Evolutionary conservation across 2,329 filamentous ascomycete species (phyloP).

Genomic region (Beauveria australis): DNA sequence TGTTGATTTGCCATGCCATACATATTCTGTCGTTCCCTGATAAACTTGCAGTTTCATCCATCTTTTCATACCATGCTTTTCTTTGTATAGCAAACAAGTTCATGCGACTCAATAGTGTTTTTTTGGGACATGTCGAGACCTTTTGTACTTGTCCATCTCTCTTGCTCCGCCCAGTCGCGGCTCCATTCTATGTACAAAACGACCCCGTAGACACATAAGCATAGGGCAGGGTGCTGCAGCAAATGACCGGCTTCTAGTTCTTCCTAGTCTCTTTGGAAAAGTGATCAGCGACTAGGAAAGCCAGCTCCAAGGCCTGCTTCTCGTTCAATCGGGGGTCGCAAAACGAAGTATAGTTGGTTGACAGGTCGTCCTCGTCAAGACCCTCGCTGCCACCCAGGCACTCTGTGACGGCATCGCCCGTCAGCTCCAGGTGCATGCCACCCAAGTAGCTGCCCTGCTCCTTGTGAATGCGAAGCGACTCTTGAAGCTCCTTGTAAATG

Average conservation of each 20-base stretch:
- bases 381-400: constrained; percentile 86
- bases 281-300: constrained; percentile 85
- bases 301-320: constrained; percentile 92
- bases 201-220: neutral
- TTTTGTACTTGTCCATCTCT: neutral
- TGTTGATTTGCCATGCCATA: no score
- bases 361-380: constrained; percentile 78
- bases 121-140: neutral
- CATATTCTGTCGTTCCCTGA: no score
- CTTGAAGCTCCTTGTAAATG: constrained; percentile 79
- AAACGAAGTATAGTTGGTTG: constrained; percentile 88
- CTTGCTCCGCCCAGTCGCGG: constrained; percentile 3
- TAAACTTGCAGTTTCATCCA: no score
- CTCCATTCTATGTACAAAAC: neutral
- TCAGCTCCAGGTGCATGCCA: constrained; percentile 90
- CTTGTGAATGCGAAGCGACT: constrained; percentile 78
- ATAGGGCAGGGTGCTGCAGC: neutral
- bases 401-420: constrained; percentile 92
- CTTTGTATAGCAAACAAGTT: neutral
- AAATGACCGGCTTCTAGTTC: neutral
- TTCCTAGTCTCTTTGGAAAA: constrained; percentile 38
- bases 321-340: constrained; percentile 94
- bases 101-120: neutral
- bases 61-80: no score
- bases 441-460: constrained; percentile 79